Conservation (phyloP, 2,329 filamentous ascomycete species). For the Boeremia lycopersici region DNA sequence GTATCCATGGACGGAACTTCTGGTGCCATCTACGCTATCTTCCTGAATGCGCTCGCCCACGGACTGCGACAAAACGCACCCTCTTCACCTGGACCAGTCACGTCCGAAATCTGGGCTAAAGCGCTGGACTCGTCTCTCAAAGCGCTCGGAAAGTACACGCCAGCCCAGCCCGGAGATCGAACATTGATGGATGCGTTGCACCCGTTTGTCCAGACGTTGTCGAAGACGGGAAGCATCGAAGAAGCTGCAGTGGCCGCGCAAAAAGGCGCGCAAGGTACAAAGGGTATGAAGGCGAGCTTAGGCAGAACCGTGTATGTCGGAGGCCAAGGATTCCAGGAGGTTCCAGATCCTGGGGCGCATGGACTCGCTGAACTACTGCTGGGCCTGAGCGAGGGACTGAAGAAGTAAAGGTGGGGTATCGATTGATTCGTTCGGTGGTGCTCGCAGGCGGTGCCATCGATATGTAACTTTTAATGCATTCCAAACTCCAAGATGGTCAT, state of each 20-base stretch:
- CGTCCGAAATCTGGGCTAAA: slow-evolving; percentile 62
- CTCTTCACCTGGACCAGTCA: slow-evolving; percentile 53
- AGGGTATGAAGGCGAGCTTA: slow-evolving; percentile 88
- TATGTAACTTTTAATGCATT: slow-evolving; percentile 44
- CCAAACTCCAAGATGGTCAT: slow-evolving; percentile 32
- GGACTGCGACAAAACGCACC: slow-evolving; percentile 64
- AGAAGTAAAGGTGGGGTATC: slow-evolving; percentile 40
- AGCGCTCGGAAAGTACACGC: slow-evolving; percentile 78
- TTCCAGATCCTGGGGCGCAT: slow-evolving; percentile 74
- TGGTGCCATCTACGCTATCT: slow-evolving; percentile 83
- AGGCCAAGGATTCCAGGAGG: slow-evolving; percentile 72
- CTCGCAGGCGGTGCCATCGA: slow-evolving; percentile 32
- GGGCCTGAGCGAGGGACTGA: slow-evolving; percentile 69
- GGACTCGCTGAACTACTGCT: slow-evolving; percentile 86
- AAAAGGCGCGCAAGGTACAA: slow-evolving; percentile 80
- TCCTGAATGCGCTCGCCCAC: slow-evolving; percentile 82
- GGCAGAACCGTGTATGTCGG: slow-evolving; percentile 82
- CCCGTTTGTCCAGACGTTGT: slow-evolving; percentile 80
- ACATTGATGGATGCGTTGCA: slow-evolving; percentile 89
- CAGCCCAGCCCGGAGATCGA: slow-evolving; percentile 84
- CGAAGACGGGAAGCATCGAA: slow-evolving; percentile 67
- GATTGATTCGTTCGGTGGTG: slow-evolving; percentile 35
- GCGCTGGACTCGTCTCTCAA: slow-evolving; percentile 73
- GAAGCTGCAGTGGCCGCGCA: slow-evolving; percentile 77
- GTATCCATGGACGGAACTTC: slow-evolving; percentile 76